Evolutionary conservation across 2,329 filamentous ascomycete species (phyloP), one percentile per base, ranked within the genome.

Genomic region (Talaromyces sp.): DNA sequence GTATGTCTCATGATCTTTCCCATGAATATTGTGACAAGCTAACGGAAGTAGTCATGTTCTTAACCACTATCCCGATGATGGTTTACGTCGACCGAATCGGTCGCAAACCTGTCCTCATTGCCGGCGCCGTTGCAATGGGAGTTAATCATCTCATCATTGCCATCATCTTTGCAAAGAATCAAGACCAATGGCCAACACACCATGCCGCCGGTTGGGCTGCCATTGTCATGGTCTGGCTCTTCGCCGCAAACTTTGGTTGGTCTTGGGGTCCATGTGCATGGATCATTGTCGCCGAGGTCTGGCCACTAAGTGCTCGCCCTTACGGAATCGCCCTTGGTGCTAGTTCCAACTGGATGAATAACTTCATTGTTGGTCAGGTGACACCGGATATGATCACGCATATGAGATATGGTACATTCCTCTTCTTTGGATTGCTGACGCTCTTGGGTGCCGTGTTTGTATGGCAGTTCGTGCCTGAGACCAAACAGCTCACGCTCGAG

Each of bases 281-380:
- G 90, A 90, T 91, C 67, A 82, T 93, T 63, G 84, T 91, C 2
- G 86, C 89, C 2, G 90, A 92, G 76, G 86, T 93, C 49, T 93
- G 88, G 87, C 90, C 90, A 0, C 77, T 92, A 5, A 88, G 85
- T 65, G 87, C 87, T 10, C 84, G 89, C 2, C 85, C 90, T 0
- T 90, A 92, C 66, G 90, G 90, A 47, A 89, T 90, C 13, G 83
- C 89, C 0, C 79, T 93, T 0, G 89, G 88, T 17, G 88, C 88
- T 1, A 86, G 84, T 2, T 84, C 83, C 69, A 89, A 73, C 60
- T 73, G 71, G 84, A 87, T 87, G 83, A 85, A 80, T 71, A 83
- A 84, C 66, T 83, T 81, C 71, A 82, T 90, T 65, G 86, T 91
- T 25, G 88, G 89, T 0, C 88, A 90, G 74, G 86, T 90, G 17